These are phyloP conservation scores for Lodderomyces pseudojiufengensis DNA, from an alignment of 1,139 yeast genomes.

Conservation along the genomic window DNA sequence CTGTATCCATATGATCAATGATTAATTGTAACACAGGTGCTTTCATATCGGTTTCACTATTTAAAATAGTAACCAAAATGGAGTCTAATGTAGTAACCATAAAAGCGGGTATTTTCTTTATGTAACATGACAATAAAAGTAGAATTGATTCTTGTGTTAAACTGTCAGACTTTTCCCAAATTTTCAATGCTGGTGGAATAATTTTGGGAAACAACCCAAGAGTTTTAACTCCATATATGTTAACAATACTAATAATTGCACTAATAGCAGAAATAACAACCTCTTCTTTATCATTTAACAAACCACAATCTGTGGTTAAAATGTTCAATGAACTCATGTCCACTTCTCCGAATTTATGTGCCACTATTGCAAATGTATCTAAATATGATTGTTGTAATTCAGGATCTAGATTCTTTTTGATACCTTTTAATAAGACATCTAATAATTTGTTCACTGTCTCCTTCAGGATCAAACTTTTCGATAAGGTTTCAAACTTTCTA, in stretches of 20 bases:
- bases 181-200: conserved; percentile 66
- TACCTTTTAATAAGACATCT: conserved; percentile 46
- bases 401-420: conserved; percentile 34
- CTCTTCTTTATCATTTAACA: conserved; percentile 52
- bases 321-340: conserved; percentile 43
- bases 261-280: conserved; percentile 72
- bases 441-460: conserved; percentile 32
- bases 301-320: conserved; percentile 53
- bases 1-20: conserved; percentile 65
- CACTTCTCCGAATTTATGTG: conserved; percentile 44
- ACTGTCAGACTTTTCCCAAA: conserved; percentile 41
- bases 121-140: conserved; percentile 67
- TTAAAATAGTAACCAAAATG: conserved; percentile 55
- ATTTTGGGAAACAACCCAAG: conserved; percentile 84
- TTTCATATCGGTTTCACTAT: conserved; percentile 62
- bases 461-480: conserved; percentile 1
- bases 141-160: conserved; percentile 64
- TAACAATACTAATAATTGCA: conserved; percentile 65
- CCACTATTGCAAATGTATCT: conserved; percentile 62
- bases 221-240: conserved; percentile 77
- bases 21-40: conserved; percentile 61
- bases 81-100: conserved; percentile 66
- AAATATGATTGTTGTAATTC: conserved; percentile 65
- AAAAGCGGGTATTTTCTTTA: conserved; percentile 85
- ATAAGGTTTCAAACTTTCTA: conserved; percentile 69